Evolutionary conservation across 2,329 filamentous ascomycete species (phyloP).

Genomic region (Xylariales sp.): DNA sequence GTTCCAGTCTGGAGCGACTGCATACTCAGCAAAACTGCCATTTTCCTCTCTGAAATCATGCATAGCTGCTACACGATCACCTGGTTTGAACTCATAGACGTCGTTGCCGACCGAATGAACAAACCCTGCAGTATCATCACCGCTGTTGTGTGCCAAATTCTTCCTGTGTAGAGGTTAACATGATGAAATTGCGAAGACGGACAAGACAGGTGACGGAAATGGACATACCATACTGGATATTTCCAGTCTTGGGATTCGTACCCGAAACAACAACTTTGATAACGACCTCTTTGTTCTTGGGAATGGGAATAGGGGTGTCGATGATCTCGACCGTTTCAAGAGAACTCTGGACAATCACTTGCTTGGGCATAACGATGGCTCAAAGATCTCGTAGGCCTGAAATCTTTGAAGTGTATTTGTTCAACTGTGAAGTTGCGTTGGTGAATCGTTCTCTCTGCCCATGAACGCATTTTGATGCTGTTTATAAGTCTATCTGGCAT

Average conservation of each 20-base stretch:
- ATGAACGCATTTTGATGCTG: too few relatives aligned
- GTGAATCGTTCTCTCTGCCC: too few relatives aligned
- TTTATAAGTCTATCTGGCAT: too few relatives aligned
- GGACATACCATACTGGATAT: constrained; percentile 12
- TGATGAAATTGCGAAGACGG: constrained; percentile 10
- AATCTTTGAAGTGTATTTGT: background rate
- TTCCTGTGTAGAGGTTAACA: constrained; percentile 14
- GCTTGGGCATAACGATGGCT: constrained; percentile 20
- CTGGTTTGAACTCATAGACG: constrained; percentile 51
- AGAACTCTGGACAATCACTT: constrained; percentile 29
- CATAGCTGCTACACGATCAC: constrained; percentile 16
- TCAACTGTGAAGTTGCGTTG: background rate
- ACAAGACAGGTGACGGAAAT: too few relatives aligned
- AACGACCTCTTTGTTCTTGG: constrained; percentile 33
- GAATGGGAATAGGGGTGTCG: constrained; percentile 34
- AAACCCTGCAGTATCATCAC: constrained; percentile 52
- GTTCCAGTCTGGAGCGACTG: constrained; percentile 48
- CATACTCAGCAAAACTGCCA: constrained; percentile 59
- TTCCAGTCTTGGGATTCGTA: constrained; percentile 45
- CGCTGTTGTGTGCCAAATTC: constrained; percentile 33
- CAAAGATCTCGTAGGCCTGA: background rate
- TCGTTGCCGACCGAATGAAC: constrained; percentile 49
- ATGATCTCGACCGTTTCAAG: constrained; percentile 32
- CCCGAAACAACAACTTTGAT: constrained; percentile 39
- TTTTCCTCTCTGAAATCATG: constrained; percentile 41